Conservation (phyloP, 2,329 filamentous ascomycete genomes). For the Phyllosticta citriasiana region DNA sequence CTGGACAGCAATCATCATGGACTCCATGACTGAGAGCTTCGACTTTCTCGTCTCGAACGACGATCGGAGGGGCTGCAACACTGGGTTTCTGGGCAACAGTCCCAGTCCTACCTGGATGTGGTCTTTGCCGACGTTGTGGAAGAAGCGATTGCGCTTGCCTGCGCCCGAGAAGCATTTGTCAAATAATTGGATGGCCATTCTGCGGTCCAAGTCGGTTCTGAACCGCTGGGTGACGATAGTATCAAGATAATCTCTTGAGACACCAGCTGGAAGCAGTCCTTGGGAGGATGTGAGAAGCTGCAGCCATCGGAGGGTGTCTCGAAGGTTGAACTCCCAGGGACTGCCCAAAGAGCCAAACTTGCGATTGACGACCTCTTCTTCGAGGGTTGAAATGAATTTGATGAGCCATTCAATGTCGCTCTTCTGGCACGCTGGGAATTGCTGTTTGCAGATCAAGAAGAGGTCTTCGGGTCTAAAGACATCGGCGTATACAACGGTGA, state of each 20-base stretch:
- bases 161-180: slow-evolving; percentile 18
- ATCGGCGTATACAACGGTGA: slow-evolving; percentile 95
- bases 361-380: slow-evolving; percentile 54
- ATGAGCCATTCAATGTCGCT: slow-evolving; percentile 60
- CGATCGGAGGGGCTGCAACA: slow-evolving; percentile 7
- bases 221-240: slow-evolving; percentile 84
- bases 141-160: slow-evolving; percentile 42
- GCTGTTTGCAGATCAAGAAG: slow-evolving; percentile 66
- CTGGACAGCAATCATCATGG: slow-evolving; percentile 75
- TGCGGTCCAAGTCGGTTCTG: slow-evolving; percentile 58
- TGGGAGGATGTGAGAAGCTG: slow-evolving; percentile 55
- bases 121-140: slow-evolving; percentile 57
- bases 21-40: slow-evolving; percentile 68
- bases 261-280: slow-evolving; percentile 50
- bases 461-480: slow-evolving; percentile 75
- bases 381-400: slow-evolving; percentile 68
- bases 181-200: slow-evolving; percentile 57
- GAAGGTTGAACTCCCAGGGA: slow-evolving; percentile 93
- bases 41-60: slow-evolving; percentile 22
- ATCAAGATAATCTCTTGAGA: slow-evolving; percentile 64
- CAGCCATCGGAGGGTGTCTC: slow-evolving; percentile 83
- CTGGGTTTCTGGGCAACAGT: slow-evolving; percentile 51
- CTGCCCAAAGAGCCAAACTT: slow-evolving; percentile 50
- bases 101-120: slow-evolving; percentile 75
- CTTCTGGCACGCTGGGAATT: slow-evolving; percentile 56